Percentiles rank a stretch among this genome's conserved stretches.
phyloP scores from a whole-genome alignment of 2,329 filamentous ascomycete genomes.

The Microascus cirrosus region DNA sequence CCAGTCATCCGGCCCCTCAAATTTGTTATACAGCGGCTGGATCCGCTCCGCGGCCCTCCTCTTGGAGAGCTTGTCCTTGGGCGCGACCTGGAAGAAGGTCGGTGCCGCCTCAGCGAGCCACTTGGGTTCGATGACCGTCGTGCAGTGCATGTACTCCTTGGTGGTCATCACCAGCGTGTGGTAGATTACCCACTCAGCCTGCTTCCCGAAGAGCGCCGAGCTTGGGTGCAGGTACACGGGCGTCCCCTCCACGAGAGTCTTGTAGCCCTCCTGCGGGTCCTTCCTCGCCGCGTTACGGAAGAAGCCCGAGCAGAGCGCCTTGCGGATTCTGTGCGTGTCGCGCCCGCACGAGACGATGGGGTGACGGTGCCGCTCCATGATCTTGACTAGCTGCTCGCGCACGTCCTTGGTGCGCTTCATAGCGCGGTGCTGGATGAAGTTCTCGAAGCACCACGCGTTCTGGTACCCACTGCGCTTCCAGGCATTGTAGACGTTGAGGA shows the following conservation, averaged over 20 bases:
- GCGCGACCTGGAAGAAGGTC: constrained; percentile 96
- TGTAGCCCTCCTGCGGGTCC: constrained; percentile 93
- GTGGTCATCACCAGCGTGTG: constrained; percentile 84
- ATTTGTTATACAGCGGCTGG: constrained; percentile 89
- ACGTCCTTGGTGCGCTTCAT: constrained; percentile 90
- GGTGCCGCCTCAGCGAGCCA: constrained; percentile 93
- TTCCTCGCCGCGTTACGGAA: constrained; percentile 94
- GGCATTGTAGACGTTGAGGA: constrained; percentile 94
- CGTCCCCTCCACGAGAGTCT: constrained; percentile 90
- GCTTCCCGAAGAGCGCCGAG: constrained; percentile 88
- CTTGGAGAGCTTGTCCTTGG: constrained; percentile 77
- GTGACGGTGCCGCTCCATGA: constrained; percentile 87
- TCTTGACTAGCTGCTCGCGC: constrained; percentile 79
- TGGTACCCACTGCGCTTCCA: constrained; percentile 82
- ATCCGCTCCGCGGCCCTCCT: constrained; percentile 90
- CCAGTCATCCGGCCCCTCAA: constrained; percentile 90
- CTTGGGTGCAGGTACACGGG: constrained; percentile 91
- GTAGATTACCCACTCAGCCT: constrained; percentile 93
- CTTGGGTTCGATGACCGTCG: constrained; percentile 87
- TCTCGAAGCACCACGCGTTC: constrained; percentile 91
- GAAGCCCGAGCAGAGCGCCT: constrained; percentile 85
- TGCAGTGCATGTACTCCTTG: constrained; percentile 97
- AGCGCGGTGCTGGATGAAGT: constrained; percentile 86
- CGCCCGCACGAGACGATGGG: constrained; percentile 73
- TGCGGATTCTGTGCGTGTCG: constrained; percentile 76